Conservation (phyloP, 2,329 filamentous ascomycete genomes). For the Diplocarpon mali region DNA sequence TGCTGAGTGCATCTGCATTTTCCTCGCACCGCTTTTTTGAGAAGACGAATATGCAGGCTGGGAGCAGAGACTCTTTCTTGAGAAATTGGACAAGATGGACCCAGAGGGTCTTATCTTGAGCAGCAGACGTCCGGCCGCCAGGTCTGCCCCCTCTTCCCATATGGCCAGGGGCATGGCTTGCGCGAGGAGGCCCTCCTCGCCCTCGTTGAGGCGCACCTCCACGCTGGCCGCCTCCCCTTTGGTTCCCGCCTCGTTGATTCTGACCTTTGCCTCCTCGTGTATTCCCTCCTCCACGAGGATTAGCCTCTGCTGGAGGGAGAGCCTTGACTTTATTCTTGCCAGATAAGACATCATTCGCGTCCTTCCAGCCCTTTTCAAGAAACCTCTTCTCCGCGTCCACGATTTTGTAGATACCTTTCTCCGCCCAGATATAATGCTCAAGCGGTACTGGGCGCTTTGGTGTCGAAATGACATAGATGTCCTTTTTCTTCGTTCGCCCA, state of each 20-base stretch:
- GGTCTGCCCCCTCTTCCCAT: conserved; percentile 81
- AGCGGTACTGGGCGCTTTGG: conserved; percentile 89
- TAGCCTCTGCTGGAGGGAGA: conserved; percentile 28
- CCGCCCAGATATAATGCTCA: conserved; percentile 94
- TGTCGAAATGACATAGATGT: conserved; percentile 98
- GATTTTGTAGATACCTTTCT: conserved; percentile 87
- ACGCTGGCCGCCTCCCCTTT: conserved; percentile 41
- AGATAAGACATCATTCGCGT: conserved; percentile 71
- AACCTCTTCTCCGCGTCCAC: conserved; percentile 90
- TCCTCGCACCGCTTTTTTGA: conserved; percentile 97
- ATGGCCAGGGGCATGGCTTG: conserved; percentile 56
- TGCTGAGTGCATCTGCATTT: conserved; percentile 89
- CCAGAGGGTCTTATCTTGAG: conserved; percentile 94
- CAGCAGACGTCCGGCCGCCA: conserved; percentile 76
- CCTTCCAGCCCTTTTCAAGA: conserved; percentile 87
- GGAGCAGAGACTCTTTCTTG: conserved; percentile 75
- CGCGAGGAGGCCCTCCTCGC: conserved; percentile 39
- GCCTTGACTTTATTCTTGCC: conserved; percentile 68
- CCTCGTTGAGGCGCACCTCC: conserved; percentile 40
- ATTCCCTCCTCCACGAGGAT: conserved; percentile 37
- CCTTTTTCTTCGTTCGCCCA: conserved; percentile 92
- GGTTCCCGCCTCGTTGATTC: conserved; percentile 39
- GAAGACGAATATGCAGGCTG: conserved; percentile 95
- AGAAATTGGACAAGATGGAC: conserved; percentile 89
- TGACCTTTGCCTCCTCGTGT: conserved; percentile 44